Conservation (phyloP, 1,139 yeast species). For the Hemisphaericaspora lyxosophila region DNA sequence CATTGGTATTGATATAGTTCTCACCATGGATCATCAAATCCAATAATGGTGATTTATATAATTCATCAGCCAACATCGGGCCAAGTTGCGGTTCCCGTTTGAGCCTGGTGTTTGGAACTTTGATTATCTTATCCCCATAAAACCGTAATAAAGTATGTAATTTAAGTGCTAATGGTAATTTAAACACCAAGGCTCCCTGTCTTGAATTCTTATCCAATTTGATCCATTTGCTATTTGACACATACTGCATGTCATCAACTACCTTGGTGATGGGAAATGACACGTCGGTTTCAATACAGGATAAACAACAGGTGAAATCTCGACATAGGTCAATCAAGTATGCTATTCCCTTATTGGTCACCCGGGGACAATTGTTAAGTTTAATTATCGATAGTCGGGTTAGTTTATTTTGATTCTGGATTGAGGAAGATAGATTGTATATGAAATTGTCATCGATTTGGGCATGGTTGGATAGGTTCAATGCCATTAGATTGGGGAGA, state of each 20-base stretch:
- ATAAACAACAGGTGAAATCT: constrained; percentile 16
- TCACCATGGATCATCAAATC: constrained; percentile 1
- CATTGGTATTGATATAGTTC: background rate
- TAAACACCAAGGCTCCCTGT: constrained; percentile 15
- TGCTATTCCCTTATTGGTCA: constrained; percentile 22
- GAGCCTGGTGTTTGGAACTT: no score
- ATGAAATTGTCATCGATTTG: constrained; percentile 34
- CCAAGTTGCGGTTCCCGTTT: background rate
- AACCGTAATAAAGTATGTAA: constrained; percentile 15
- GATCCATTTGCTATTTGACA: constrained; percentile 25
- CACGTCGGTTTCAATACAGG: constrained; percentile 26
- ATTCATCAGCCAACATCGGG: background rate
- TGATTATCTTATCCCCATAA: constrained; percentile 1
- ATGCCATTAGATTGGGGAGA: constrained; percentile 29
- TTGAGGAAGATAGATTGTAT: constrained; percentile 23
- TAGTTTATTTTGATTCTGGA: constrained; percentile 24
- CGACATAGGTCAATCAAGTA: constrained; percentile 17
- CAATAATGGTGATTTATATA: background rate
- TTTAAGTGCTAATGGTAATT: constrained; percentile 30
- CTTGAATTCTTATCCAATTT: constrained; percentile 11
- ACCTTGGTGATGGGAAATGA: background rate
- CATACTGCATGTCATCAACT: background rate
- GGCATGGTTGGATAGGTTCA: constrained; percentile 31
- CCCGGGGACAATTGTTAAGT: constrained; percentile 25
- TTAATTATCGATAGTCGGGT: constrained; percentile 24